Evolutionary conservation across 2,329 filamentous ascomycete genomes (phyloP).

Genomic region (Anisogramma anomala): DNA sequence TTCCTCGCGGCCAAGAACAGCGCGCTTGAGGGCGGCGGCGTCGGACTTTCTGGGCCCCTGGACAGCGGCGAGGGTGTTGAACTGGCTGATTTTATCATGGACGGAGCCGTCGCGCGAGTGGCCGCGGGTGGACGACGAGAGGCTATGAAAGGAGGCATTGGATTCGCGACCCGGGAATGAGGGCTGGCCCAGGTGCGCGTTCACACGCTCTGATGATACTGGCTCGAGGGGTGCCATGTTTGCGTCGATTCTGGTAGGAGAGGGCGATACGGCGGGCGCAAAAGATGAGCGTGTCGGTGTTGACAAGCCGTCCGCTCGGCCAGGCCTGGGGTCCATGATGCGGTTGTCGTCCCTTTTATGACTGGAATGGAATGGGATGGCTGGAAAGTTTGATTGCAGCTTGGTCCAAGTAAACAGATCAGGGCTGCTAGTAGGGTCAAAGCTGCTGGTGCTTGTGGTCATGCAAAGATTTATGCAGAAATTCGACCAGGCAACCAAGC

Average conservation of each 20-base stretch:
- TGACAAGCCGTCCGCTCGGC: conserved; percentile 4
- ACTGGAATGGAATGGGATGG: not conserved
- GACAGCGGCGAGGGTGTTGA: conserved; percentile 51
- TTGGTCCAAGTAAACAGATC: not conserved
- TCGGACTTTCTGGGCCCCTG: conserved; percentile 51
- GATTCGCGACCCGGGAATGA: conserved; percentile 13
- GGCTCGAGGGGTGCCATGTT: conserved; percentile 39
- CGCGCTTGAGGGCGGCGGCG: conserved; percentile 54
- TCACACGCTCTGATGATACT: conserved; percentile 53
- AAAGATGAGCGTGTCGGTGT: conserved; percentile 7
- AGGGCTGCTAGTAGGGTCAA: conserved; percentile 1
- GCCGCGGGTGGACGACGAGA: conserved; percentile 28
- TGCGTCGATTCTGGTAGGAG: conserved; percentile 7
- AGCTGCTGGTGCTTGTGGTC: too few relatives aligned
- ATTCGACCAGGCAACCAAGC: not conserved
- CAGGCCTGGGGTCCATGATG: conserved; percentile 10
- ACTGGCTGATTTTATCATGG: conserved; percentile 58
- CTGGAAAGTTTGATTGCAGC: not conserved
- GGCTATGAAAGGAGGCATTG: conserved; percentile 15
- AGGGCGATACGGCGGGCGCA: conserved; percentile 3
- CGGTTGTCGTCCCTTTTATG: not conserved
- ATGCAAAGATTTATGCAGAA: not conserved
- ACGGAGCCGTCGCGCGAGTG: conserved; percentile 48
- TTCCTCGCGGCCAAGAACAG: conserved; percentile 58
- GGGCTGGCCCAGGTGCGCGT: conserved; percentile 32